Evolutionary conservation across 1,284 basidiomycete genomes (phyloP), one percentile per base, ranked within the genome.

Genomic region (Rugiboletus extremiorientalis): DNA sequence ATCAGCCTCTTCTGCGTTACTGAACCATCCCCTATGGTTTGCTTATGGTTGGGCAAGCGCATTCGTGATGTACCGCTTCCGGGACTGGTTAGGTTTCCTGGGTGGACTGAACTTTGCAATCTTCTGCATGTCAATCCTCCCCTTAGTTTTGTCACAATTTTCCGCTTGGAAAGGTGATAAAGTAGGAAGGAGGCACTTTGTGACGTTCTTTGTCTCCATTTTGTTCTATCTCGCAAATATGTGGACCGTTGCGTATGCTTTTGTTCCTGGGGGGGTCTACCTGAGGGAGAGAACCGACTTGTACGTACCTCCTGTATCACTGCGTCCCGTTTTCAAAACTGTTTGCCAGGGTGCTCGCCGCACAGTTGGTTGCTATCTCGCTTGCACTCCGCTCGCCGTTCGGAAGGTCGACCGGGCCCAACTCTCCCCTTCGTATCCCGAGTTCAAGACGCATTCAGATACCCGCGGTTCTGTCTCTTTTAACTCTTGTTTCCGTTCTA

Each of bases 161-260:
- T 75, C 77, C 12, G 54, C 52, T 2, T 65, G 66, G 61, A 64
- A 70, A 31, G 65, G 70, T 31, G 66, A 69, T n/a, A 67, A 70
- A 23, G 69, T 79, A 1, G 82, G 77, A 20, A 76, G 74, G 59
- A 82, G 80, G 6, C 83, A 83, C 61, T 83, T 81, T 40, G 71
- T 77, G 5, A 84, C 85, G 10, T 83, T 89, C 74, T 65, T 86
- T n/a, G 74, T 86, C 16, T 86, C 88, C 55, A 81, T 81, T 56
- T 38, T 92, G 34, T 75, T 94, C 51, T 84, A 84, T 58, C 78
- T 94, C 22, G 83, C 85, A 28, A 88, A 85, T 59, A 84, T 90
- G 8, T 86, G 92, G 73, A 95, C 94, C 0, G 92, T 94, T 46
- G 95, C 95, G 0, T 97, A 98, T 73, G 95, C 94, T 1, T 97